These are phyloP conservation scores for Pseudocercospora cruenta DNA, from an alignment of 2,329 filamentous ascomycete species.

Conservation along the genomic window DNA sequence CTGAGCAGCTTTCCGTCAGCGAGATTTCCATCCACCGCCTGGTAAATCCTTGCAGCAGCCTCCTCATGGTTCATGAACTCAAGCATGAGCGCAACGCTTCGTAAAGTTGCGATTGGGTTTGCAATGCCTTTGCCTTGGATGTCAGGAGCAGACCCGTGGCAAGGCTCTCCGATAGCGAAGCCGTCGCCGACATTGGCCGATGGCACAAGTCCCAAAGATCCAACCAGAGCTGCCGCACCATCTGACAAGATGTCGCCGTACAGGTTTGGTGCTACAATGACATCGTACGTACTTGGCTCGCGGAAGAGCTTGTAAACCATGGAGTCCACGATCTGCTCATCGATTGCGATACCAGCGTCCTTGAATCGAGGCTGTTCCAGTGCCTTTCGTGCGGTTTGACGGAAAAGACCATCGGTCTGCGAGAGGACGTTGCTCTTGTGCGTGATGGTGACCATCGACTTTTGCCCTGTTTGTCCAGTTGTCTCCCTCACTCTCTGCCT, in stretches of 20 bases:
- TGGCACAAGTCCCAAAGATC: constrained; percentile 87
- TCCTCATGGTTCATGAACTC: constrained; percentile 89
- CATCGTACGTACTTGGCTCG: constrained; percentile 91
- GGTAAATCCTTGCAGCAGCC: constrained; percentile 87
- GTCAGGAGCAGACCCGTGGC: constrained; percentile 93
- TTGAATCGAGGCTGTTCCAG: constrained; percentile 69
- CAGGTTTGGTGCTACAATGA: constrained; percentile 95
- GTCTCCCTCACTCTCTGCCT: constrained; percentile 76
- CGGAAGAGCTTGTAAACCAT: constrained; percentile 99
- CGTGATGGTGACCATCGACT: constrained; percentile 87
- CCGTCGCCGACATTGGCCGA: constrained; percentile 92
- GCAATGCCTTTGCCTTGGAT: constrained; percentile 91
- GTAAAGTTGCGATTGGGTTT: constrained; percentile 93
- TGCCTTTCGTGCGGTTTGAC: constrained; percentile 73
- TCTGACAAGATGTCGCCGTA: constrained; percentile 83
- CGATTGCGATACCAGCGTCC: constrained; percentile 62
- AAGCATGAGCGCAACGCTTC: constrained; percentile 90
- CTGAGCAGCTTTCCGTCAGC: constrained; percentile 80
- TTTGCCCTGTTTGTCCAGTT: constrained; percentile 60
- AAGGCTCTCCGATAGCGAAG: constrained; percentile 97
- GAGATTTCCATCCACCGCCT: constrained; percentile 87
- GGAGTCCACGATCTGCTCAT: constrained; percentile 98
- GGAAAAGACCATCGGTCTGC: constrained; percentile 95
- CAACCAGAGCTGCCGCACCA: constrained; percentile 90
- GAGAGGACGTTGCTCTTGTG: constrained; percentile 98